These are phyloP conservation scores for Suillus alpinus DNA, from an alignment of 768 basidiomycete species.

Conservation along the genomic window DNA sequence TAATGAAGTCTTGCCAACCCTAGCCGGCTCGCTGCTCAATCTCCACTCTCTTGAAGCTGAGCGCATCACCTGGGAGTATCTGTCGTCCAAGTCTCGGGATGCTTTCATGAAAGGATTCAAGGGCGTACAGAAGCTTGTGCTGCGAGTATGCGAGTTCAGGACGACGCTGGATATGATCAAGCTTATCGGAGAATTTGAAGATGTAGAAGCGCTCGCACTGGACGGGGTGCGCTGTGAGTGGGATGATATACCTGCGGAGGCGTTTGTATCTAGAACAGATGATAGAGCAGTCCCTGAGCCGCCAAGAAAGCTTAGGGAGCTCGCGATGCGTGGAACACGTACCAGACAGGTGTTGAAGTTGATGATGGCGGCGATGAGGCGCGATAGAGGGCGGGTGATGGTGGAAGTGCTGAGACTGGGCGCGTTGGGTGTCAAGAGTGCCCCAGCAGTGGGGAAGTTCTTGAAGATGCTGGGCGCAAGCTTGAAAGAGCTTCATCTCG, in stretches of 20 bases:
- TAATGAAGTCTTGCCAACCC: conserved; percentile 24
- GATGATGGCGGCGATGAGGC: conserved; percentile 21
- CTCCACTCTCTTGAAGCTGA: conserved; percentile 28
- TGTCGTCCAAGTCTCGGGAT: conserved; percentile 24
- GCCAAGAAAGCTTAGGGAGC: conserved; percentile 20
- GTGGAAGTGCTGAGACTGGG: conserved; percentile 24
- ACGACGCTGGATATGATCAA: conserved; percentile 25
- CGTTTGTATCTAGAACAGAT: conserved; percentile 3
- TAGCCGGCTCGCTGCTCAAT: conserved; percentile 18
- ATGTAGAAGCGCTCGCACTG: conserved; percentile 25
- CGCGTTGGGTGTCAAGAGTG: conserved; percentile 25
- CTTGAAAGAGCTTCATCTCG: conserved; percentile 25
- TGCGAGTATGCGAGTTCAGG: conserved; percentile 25
- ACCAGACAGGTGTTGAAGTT: conserved; percentile 28
- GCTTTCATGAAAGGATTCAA: conserved; percentile 26
- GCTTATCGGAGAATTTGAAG: conserved; percentile 26
- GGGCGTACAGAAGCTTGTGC: conserved; percentile 14
- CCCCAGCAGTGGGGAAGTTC: conserved; percentile 25
- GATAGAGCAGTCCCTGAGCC: conserved; percentile 11
- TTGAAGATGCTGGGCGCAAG: conserved; percentile 18
- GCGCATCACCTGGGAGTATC: conserved; percentile 30
- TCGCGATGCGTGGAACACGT: conserved; percentile 22
- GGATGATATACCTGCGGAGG: background rate
- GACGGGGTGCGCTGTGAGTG: conserved; percentile 25
- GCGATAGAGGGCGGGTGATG: conserved; percentile 1